Conservation (phyloP, 768 basidiomycete genomes). For the Daedaleopsis nitida region DNA sequence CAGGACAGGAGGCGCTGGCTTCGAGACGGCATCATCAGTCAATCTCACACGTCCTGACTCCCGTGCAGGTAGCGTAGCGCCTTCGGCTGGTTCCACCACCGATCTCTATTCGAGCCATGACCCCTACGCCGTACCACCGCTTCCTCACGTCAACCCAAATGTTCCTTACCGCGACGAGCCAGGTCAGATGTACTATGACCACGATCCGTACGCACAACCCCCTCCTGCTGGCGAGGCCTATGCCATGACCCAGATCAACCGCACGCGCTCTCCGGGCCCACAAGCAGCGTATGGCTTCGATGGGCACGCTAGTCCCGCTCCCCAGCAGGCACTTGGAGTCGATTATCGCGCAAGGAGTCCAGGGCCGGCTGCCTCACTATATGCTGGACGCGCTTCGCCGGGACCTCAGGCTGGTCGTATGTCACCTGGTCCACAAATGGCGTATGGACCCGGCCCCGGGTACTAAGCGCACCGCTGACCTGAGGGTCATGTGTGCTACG, state of each 20-base stretch:
- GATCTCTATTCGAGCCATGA: conserved; percentile 48
- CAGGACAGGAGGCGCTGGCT: conserved; percentile 71
- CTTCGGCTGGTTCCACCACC: conserved; percentile 45
- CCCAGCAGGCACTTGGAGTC: conserved; percentile 10
- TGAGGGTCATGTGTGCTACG: not conserved
- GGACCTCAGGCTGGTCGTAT: conserved; percentile 33
- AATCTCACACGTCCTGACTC: conserved; percentile 52
- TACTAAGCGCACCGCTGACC: conserved; percentile 13
- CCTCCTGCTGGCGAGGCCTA: conserved; percentile 68
- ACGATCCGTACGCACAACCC: conserved; percentile 84
- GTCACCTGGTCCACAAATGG: conserved; percentile 51
- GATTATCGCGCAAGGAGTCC: conserved; percentile 22
- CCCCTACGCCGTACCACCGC: conserved; percentile 82
- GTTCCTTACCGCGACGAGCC: conserved; percentile 77
- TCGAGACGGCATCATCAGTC: conserved; percentile 65
- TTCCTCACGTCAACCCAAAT: conserved; percentile 80
- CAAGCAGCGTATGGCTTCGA: conserved; percentile 16
- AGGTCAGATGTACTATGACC: conserved; percentile 46
- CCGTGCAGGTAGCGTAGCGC: conserved; percentile 49
- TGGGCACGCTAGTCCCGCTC: conserved; percentile 17
- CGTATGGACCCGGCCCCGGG: conserved; percentile 36
- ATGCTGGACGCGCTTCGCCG: conserved; percentile 16
- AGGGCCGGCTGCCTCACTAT: conserved; percentile 13
- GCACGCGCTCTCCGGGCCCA: conserved; percentile 30
- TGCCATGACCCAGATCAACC: conserved; percentile 68